These are phyloP conservation scores for Globisporangium heterothallicum DNA, from an alignment of 352 stramenopile genomes.

Conservation along the genomic window DNA sequence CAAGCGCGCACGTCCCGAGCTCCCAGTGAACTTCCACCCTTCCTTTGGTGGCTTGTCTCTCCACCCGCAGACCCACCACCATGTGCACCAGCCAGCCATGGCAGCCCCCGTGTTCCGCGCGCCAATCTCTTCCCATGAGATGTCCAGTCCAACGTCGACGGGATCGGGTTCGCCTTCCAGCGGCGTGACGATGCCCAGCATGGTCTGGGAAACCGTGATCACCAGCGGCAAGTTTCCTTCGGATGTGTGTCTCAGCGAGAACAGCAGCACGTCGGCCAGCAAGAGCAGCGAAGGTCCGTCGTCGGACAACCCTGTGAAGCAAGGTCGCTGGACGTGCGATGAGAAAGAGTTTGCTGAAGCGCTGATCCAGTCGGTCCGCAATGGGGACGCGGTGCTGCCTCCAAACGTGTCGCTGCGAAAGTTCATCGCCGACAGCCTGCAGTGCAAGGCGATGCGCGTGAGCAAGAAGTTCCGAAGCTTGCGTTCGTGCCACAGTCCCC, in stretches of 20 bases:
- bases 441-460: conserved; percentile 64
- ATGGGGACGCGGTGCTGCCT: conserved; percentile 34
- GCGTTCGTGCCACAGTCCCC: conserved; percentile 17
- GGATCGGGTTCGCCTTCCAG: background rate
- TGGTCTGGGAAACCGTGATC: conserved; percentile 67
- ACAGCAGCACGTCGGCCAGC: conserved; percentile 18
- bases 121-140: conserved; percentile 14
- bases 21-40: conserved; percentile 23
- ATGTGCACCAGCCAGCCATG: conserved; percentile 8
- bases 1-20: conserved; percentile 33
- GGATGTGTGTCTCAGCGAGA: conserved; percentile 55
- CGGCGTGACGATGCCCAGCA: conserved; percentile 17
- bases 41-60: conserved; percentile 26
- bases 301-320: conserved; percentile 28
- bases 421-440: conserved; percentile 46
- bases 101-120: conserved; percentile 9
- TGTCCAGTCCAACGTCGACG: conserved; percentile 15
- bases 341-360: conserved; percentile 55
- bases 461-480: conserved; percentile 64
- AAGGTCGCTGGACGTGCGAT: conserved; percentile 46
- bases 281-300: conserved; percentile 11
- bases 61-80: conserved; percentile 9
- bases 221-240: conserved; percentile 49
- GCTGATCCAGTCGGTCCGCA: conserved; percentile 48
- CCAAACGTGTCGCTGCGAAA: conserved; percentile 49